phyloP scores from a whole-genome alignment of 2,329 filamentous ascomycete species.

The Pseudocercospora macadamiae region DNA sequence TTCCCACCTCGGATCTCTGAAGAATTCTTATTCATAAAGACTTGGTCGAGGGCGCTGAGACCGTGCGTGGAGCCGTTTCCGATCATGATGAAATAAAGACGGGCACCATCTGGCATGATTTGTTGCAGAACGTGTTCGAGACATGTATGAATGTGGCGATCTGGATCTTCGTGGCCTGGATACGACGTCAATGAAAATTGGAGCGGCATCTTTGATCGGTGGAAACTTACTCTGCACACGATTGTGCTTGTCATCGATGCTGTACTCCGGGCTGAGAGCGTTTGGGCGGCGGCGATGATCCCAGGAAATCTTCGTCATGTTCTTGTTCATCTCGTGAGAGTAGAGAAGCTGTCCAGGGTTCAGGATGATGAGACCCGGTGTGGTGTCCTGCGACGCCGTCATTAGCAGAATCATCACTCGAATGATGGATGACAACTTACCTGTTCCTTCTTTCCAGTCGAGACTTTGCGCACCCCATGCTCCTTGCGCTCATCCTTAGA shows the following conservation, averaged over 20 bases:
- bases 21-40: conserved; percentile 5
- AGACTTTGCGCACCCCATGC: neutral
- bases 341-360: conserved; percentile 79
- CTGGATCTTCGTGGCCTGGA: conserved; percentile 56
- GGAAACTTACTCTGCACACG: conserved; percentile 49
- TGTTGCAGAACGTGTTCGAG: conserved; percentile 64
- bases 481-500: neutral
- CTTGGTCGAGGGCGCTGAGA: conserved; percentile 26
- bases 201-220: neutral
- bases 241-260: conserved; percentile 61
- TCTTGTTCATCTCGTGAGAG: conserved; percentile 65
- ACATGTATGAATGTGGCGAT: conserved; percentile 67
- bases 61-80: conserved; percentile 63
- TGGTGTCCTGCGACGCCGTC: conserved; percentile 28
- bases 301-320: conserved; percentile 64
- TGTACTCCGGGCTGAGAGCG: conserved; percentile 60
- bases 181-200: neutral
- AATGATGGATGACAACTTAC: neutral
- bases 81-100: conserved; percentile 70
- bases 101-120: conserved; percentile 52
- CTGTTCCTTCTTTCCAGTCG: neutral
- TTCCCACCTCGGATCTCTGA: conserved; percentile 7
- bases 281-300: conserved; percentile 61
- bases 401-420: neutral
- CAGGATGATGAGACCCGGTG: conserved; percentile 69